Evolutionary conservation across 2,329 filamentous ascomycete genomes (phyloP).

Genomic region (Sclerotinia spermophila): DNA sequence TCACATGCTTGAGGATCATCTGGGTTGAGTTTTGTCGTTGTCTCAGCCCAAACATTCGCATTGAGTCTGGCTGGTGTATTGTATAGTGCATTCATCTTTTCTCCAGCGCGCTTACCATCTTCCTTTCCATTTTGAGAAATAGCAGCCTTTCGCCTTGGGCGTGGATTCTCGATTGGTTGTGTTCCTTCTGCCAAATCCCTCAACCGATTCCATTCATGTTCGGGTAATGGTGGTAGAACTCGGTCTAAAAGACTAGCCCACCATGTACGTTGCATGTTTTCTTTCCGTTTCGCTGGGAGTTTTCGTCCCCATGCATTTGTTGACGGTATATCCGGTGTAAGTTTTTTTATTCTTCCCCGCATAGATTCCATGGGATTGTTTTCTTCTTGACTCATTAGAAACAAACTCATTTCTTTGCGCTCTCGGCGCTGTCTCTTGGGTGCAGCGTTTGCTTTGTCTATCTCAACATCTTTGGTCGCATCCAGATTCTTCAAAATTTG

Average conservation of each 20-base stretch:
- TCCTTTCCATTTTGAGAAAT: neutral
- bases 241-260: slow-evolving; percentile 47
- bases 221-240: slow-evolving; percentile 52
- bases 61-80: neutral
- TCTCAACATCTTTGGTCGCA: neutral
- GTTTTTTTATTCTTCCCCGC: slow-evolving; percentile 11
- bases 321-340: slow-evolving; percentile 41
- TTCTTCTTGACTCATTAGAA: slow-evolving; percentile 25
- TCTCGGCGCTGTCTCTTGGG: neutral
- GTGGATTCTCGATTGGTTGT: slow-evolving; percentile 21
- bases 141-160: slow-evolving; percentile 27
- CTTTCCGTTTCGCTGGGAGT: slow-evolving; percentile 39
- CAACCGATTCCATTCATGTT: slow-evolving; percentile 55
- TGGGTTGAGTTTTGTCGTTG: no score
- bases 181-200: slow-evolving; percentile 43
- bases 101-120: neutral
- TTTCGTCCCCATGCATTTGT: slow-evolving; percentile 50
- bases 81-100: neutral
- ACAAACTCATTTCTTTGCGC: neutral
- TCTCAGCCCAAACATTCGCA: neutral
- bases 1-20: neutral
- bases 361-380: slow-evolving; percentile 21
- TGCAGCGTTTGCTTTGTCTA: neutral
- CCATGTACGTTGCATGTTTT: slow-evolving; percentile 46
- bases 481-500: neutral